These are phyloP conservation scores for Gentiana straminea DNA, from an alignment of 257 asterid genomes.

Conservation along the genomic window DNA sequence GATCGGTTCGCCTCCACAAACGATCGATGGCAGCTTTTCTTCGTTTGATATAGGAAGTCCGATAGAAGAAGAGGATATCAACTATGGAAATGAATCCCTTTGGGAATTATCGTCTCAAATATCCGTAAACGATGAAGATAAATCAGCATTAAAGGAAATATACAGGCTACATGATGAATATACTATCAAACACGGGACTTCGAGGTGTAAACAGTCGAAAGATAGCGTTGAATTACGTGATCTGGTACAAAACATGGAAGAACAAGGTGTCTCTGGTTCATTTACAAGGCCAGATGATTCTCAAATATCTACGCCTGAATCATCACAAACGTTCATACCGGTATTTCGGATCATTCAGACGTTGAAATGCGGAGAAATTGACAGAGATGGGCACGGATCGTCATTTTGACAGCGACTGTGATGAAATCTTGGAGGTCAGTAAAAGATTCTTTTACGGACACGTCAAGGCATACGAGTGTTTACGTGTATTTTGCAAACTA, in stretches of 20 bases:
- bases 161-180: slow-evolving; percentile 21
- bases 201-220: slow-evolving; percentile 19
- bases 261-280: slow-evolving; percentile 9
- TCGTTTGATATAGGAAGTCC: slow-evolving; percentile 32
- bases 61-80: slow-evolving; percentile 17
- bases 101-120: slow-evolving; percentile 24
- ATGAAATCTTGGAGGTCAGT: too few relatives aligned
- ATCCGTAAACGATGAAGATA: slow-evolving; percentile 24
- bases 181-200: slow-evolving; percentile 17
- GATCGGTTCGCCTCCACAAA: slow-evolving; percentile 47
- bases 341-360: slow-evolving; percentile 2
- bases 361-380: neutral
- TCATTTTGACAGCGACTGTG: neutral
- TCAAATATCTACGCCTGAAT: slow-evolving; percentile 6
- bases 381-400: neutral
- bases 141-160: slow-evolving; percentile 18
- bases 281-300: slow-evolving; percentile 6
- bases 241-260: slow-evolving; percentile 10
- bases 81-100: slow-evolving; percentile 17
- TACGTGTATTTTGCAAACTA: too few relatives aligned
- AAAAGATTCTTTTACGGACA: too few relatives aligned
- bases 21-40: slow-evolving; percentile 33
- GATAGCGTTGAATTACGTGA: neutral
- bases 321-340: slow-evolving; percentile 2
- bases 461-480: too few relatives aligned